phyloP scores from a whole-genome alignment of 2,329 filamentous ascomycete species.

The Leptographium wingfieldii region DNA sequence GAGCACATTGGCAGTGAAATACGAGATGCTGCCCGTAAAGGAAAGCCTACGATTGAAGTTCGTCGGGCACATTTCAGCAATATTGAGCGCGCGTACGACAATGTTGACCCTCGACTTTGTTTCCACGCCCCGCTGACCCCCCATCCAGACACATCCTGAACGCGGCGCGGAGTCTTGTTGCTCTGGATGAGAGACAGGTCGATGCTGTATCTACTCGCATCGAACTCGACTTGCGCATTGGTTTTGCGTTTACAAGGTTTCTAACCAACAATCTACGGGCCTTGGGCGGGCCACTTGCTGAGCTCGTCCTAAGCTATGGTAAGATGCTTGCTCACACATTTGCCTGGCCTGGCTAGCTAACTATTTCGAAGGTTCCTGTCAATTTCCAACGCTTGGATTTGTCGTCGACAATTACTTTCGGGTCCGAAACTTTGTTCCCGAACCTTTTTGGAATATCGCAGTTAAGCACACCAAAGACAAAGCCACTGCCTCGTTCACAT shows the following conservation, averaged over 20 bases:
- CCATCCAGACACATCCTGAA: slow-evolving; percentile 64
- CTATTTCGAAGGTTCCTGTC: slow-evolving; percentile 57
- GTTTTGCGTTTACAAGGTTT: slow-evolving; percentile 83
- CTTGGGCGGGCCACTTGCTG: slow-evolving; percentile 53
- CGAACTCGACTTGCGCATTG: slow-evolving; percentile 84
- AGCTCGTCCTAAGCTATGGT: slow-evolving; percentile 72
- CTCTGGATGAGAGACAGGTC: slow-evolving; percentile 74
- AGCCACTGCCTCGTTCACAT: slow-evolving; percentile 72
- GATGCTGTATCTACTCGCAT: slow-evolving; percentile 81
- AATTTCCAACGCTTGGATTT: slow-evolving; percentile 93
- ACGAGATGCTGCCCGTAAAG: slow-evolving; percentile 61
- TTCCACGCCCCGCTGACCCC: neutral
- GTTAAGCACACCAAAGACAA: slow-evolving; percentile 65
- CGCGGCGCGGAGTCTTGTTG: slow-evolving; percentile 64
- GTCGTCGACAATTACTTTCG: slow-evolving; percentile 93
- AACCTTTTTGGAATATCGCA: slow-evolving; percentile 87
- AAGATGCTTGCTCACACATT: slow-evolving; percentile 13
- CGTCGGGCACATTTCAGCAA: slow-evolving; percentile 91
- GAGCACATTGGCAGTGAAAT: slow-evolving; percentile 94
- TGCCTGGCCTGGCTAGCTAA: neutral
- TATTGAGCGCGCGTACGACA: slow-evolving; percentile 64
- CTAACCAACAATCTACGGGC: slow-evolving; percentile 66
- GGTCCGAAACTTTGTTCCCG: slow-evolving; percentile 86
- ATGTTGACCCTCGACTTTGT: neutral
- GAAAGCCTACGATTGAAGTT: slow-evolving; percentile 62